These are phyloP conservation scores for Leptographium wingfieldii DNA, from an alignment of 2,329 filamentous ascomycete species.

Conservation along the genomic window DNA sequence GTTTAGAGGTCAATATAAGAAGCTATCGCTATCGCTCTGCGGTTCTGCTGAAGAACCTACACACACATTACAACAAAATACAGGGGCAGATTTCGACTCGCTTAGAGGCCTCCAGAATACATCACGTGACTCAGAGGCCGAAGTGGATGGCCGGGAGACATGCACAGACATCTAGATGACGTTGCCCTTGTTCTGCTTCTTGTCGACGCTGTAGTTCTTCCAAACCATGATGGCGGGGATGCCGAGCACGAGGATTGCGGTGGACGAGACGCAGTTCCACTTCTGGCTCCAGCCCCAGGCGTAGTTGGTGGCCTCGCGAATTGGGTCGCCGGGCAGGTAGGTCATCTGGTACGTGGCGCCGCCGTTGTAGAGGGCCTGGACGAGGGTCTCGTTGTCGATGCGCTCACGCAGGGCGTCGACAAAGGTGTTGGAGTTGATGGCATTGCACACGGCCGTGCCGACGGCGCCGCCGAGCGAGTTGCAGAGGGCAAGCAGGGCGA, in stretches of 20 bases:
- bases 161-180: conserved; percentile 3
- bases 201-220: conserved; percentile 13
- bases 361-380: conserved; percentile 22
- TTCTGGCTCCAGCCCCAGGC: conserved; percentile 42
- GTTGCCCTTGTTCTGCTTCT: conserved; percentile 13
- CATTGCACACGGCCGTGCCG: conserved; percentile 44
- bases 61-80: no score
- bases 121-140: neutral
- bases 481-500: conserved; percentile 45
- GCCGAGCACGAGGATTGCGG: conserved; percentile 18
- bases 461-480: conserved; percentile 47
- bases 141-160: no score
- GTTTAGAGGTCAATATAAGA: no score
- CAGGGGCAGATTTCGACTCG: no score
- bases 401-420: conserved; percentile 33
- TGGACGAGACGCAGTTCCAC: conserved; percentile 34
- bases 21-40: no score
- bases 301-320: conserved; percentile 39
- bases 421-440: conserved; percentile 48
- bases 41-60: no score
- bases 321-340: conserved; percentile 35
- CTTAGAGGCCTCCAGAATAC: no score
- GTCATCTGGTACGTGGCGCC: conserved; percentile 41
- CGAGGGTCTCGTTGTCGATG: conserved; percentile 28
- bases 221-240: conserved; percentile 11